Conservation (phyloP, 306 rosid species). For the Quercus rubra region DNA sequence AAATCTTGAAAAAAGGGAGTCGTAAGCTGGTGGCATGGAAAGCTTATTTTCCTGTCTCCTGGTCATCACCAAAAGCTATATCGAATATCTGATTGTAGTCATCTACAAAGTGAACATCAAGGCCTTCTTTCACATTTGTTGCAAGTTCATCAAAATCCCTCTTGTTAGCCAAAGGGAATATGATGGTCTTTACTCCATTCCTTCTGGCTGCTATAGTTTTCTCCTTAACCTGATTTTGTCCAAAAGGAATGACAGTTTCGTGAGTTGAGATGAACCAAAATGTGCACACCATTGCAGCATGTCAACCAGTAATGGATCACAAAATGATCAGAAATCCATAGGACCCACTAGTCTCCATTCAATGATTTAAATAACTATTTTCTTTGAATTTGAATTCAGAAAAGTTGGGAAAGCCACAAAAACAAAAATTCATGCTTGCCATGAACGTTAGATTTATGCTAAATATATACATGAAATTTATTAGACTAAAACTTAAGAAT, state of each 20-base stretch:
- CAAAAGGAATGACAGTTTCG: constrained; percentile 19
- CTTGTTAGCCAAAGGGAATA: constrained; percentile 89
- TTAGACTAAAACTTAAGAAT: neutral
- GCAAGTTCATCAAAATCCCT: constrained; percentile 48
- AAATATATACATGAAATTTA: neutral
- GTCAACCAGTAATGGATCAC: neutral
- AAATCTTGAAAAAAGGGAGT: constrained; percentile 6
- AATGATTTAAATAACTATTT: neutral
- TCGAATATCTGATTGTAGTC: constrained; percentile 68
- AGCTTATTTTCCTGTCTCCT: constrained; percentile 27
- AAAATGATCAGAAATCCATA: neutral
- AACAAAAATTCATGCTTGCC: too few relatives aligned
- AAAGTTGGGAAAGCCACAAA: neutral
- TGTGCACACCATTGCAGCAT: neutral
- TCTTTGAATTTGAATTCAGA: neutral
- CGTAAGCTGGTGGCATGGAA: constrained; percentile 11
- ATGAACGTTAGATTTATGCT: neutral
- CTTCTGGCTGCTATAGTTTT: constrained; percentile 95
- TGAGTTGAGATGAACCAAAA: constrained; percentile 20
- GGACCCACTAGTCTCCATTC: neutral
- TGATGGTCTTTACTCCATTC: constrained; percentile 75
- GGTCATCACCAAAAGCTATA: constrained; percentile 61
- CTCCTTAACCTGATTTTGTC: constrained; percentile 79
- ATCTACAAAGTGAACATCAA: constrained; percentile 90
- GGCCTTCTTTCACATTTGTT: constrained; percentile 77